Conservation (phyloP, 2,329 filamentous ascomycete species). For the Clarireedia sp. region DNA sequence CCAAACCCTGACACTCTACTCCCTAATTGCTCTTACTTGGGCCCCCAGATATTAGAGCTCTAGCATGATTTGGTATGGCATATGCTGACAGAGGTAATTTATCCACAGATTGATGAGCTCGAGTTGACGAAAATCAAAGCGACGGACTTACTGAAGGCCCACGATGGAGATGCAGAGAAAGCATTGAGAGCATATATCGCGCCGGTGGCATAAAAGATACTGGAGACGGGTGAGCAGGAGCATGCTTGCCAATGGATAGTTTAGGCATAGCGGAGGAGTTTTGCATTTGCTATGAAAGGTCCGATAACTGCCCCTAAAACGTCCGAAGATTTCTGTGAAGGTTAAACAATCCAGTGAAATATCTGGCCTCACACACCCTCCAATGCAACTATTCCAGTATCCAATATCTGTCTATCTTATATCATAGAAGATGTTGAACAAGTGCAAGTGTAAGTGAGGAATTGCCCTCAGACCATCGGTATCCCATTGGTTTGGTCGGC, state of each 20-base stretch:
- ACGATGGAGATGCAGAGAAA: conserved; percentile 62
- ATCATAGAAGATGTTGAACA: conserved; percentile 1
- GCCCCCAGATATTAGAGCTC: neutral
- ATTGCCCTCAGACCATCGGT: conserved; percentile 1
- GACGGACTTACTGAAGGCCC: conserved; percentile 62
- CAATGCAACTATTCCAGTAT: neutral
- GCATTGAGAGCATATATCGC: conserved; percentile 56
- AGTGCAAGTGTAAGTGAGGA: neutral
- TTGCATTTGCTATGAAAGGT: neutral
- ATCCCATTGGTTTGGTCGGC: conserved; percentile 8
- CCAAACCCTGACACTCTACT: neutral
- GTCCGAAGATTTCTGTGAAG: neutral
- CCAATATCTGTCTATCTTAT: neutral
- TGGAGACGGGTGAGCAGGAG: neutral
- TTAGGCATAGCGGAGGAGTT: conserved; percentile 21
- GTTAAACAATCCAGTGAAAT: neutral
- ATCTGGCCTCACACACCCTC: neutral
- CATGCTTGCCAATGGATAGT: neutral
- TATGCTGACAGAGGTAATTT: conserved; percentile 11
- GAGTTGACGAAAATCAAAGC: conserved; percentile 65
- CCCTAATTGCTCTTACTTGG: too few relatives aligned
- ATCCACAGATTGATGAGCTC: conserved; percentile 56
- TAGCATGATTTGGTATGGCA: neutral
- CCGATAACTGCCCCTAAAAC: neutral
- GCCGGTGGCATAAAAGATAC: conserved; percentile 14